Conservation (phyloP, 2,329 filamentous ascomycete species). For the Ascocoryne sarcoides region DNA sequence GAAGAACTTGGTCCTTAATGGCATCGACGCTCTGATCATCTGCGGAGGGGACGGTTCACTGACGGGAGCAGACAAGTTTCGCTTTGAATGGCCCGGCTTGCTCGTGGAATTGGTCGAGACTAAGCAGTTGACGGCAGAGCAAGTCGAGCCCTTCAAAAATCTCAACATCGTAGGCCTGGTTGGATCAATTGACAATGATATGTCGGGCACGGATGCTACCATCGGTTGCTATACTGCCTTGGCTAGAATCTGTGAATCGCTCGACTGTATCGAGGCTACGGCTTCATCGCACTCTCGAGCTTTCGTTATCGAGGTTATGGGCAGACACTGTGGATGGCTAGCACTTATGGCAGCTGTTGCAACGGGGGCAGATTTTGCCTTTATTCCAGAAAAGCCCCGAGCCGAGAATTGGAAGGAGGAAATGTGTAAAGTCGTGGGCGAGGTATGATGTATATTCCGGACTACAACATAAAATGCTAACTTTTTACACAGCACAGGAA, state of each 20-base stretch:
- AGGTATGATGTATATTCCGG: constrained; percentile 38
- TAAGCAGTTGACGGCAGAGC: constrained; percentile 59
- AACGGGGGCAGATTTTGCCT: constrained; percentile 91
- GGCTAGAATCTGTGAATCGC: constrained; percentile 85
- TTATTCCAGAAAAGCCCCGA: constrained; percentile 90
- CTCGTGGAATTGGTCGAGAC: constrained; percentile 73
- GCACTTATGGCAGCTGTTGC: constrained; percentile 93
- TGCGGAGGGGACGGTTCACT: constrained; percentile 95
- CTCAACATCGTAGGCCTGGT: constrained; percentile 96
- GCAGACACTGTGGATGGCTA: constrained; percentile 93
- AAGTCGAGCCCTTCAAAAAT: constrained; percentile 69
- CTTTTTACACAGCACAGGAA: constrained; percentile 58
- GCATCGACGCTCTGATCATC: constrained; percentile 93
- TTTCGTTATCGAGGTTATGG: constrained; percentile 98
- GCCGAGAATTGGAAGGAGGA: constrained; percentile 80
- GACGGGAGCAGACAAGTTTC: constrained; percentile 90
- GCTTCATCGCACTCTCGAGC: constrained; percentile 89
- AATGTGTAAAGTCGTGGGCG: constrained; percentile 71
- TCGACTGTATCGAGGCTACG: constrained; percentile 95
- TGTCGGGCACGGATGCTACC: constrained; percentile 93
- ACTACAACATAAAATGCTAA: constrained; percentile 2
- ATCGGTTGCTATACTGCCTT: constrained; percentile 96
- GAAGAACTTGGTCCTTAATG: constrained; percentile 87
- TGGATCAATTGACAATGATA: constrained; percentile 96
- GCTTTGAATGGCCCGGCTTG: constrained; percentile 83